Percentiles rank a stretch among this genome's conserved stretches.
Conservation (phyloP, 371 early-diverging fungal species). For the Mortierella sp. region DNA sequence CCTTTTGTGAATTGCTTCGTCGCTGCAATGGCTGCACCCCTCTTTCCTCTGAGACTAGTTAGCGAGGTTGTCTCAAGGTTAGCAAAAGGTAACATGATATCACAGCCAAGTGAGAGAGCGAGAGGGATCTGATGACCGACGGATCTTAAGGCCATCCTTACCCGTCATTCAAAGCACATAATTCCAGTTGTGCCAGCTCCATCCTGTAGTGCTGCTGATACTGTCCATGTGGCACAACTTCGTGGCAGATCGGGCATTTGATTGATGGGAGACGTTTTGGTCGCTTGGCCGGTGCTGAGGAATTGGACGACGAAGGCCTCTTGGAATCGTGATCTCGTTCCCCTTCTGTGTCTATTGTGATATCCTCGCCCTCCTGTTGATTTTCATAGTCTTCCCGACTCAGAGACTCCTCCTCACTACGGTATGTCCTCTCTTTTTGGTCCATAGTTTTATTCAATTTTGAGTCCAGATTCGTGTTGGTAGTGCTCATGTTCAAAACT, state of each 20-base stretch:
- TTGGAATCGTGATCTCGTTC: not conserved
- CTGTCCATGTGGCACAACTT: conserved; percentile 59
- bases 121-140: too few species aligned
- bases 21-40: conserved; percentile 69
- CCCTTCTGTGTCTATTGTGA: conserved; percentile 7
- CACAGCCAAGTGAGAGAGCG: too few species aligned
- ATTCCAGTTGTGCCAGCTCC: conserved; percentile 60
- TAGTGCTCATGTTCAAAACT: too few species aligned
- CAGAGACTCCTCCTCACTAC: too few species aligned
- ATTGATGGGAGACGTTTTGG: conserved; percentile 49
- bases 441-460: too few species aligned
- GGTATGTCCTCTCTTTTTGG: too few species aligned
- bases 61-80: too few species aligned
- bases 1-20: conserved; percentile 60
- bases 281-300: conserved; percentile 22
- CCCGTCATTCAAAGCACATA: conserved; percentile 46
- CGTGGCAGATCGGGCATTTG: conserved; percentile 69
- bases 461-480: too few species aligned
- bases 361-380: conserved; percentile 6
- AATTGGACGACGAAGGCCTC: not conserved
- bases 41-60: conserved; percentile 59
- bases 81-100: not conserved
- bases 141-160: too few species aligned
- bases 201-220: conserved; percentile 65
- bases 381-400: too few species aligned